Evolutionary conservation across 192 early-diverging fungal genomes (phyloP).

Genomic region (Jimgerdemannia flammicorona): DNA sequence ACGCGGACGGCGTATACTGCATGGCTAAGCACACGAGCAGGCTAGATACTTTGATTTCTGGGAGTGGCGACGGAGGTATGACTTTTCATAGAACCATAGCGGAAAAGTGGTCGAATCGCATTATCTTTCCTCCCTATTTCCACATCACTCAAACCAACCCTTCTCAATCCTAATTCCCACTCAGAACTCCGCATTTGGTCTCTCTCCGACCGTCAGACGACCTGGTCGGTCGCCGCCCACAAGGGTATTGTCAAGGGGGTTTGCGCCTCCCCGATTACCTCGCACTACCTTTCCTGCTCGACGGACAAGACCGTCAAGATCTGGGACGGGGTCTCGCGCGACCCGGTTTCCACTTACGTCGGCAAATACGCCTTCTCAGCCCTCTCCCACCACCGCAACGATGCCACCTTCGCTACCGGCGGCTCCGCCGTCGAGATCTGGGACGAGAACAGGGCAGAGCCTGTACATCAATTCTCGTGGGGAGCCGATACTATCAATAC

Average conservation of each 20-base stretch:
- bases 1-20: slow-evolving; percentile 93
- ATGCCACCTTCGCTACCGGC: slow-evolving; percentile 86
- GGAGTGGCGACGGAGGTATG: slow-evolving; percentile 88
- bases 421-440: slow-evolving; percentile 87
- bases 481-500: slow-evolving; percentile 93
- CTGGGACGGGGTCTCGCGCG: slow-evolving; percentile 61
- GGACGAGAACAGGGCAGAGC: slow-evolving; percentile 87
- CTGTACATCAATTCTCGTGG: slow-evolving; percentile 83
- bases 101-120: not conserved
- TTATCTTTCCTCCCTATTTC: slow-evolving; percentile 5
- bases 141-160: not conserved
- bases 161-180: too few relatives aligned
- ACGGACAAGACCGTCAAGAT: slow-evolving; percentile 94
- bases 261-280: slow-evolving; percentile 60
- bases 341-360: slow-evolving; percentile 72
- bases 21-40: slow-evolving; percentile 92
- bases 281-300: slow-evolving; percentile 85
- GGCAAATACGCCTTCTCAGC: slow-evolving; percentile 79
- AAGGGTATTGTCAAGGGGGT: slow-evolving; percentile 87
- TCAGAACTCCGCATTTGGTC: slow-evolving; percentile 90
- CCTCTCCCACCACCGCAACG: slow-evolving; percentile 86
- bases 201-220: slow-evolving; percentile 67
- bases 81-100: not conserved
- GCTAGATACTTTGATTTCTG: slow-evolving; percentile 80
- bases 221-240: slow-evolving; percentile 79